A percentile compares a stretch with the other conserved stretches of the same genome.
Evolutionary conservation across 306 rosid genomes (phyloP).

Genomic region (Mimosa bimucronata): DNA sequence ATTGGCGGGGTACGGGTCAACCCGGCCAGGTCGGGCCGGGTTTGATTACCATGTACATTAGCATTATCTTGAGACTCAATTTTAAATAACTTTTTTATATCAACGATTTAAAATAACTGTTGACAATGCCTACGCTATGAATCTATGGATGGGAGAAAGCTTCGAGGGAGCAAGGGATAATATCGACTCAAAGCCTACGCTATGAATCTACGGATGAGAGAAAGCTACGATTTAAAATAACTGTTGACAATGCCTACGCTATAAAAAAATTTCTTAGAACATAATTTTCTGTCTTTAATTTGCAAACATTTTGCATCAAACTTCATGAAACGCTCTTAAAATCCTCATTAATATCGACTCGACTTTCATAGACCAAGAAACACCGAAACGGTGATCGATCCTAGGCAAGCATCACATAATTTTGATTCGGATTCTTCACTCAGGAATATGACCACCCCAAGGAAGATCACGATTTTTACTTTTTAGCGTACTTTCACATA

Average conservation of each 20-base stretch:
- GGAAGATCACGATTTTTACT: not conserved
- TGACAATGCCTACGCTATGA: not conserved
- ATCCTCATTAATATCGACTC: not conserved
- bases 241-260: not conserved
- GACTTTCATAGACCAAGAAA: not conserved
- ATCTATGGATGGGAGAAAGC: not conserved
- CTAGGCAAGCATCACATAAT: not conserved
- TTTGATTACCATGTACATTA: too few relatives aligned
- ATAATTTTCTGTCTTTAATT: not conserved
- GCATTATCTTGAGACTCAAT: not conserved
- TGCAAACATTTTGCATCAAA: not conserved
- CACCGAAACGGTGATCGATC: not conserved
- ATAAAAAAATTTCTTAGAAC: too few relatives aligned
- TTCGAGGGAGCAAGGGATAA: too few relatives aligned
- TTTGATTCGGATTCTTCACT: not conserved
- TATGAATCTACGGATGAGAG: too few relatives aligned
- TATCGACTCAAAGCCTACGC: too few relatives aligned
- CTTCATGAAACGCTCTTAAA: not conserved
- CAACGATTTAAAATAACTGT: not conserved
- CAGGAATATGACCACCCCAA: not conserved
- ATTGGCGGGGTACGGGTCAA: too few relatives aligned
- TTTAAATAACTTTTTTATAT: not conserved
- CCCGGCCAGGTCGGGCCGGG: too few relatives aligned
- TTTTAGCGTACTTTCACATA: not conserved
- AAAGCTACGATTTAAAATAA: too few relatives aligned